Evolutionary conservation across 2,329 filamentous ascomycete species (phyloP).

Genomic region (Trichoderma polysporum): DNA sequence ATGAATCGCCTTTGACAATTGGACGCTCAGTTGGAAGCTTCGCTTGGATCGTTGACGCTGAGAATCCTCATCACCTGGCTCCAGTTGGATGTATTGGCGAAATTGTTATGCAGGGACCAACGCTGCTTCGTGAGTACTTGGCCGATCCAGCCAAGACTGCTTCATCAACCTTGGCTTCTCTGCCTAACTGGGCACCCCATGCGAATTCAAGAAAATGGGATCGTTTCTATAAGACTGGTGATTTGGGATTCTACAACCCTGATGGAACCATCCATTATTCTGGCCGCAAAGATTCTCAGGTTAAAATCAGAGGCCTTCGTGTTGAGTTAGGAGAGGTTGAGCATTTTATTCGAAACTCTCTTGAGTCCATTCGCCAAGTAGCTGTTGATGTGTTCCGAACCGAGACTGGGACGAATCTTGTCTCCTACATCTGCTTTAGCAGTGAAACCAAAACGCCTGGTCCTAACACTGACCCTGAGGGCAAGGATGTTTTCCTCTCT

Average conservation of each 20-base stretch:
- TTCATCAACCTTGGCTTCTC: neutral
- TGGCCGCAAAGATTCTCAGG: constrained; percentile 19
- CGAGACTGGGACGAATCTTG: neutral
- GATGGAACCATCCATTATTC: constrained; percentile 10
- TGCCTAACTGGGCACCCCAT: constrained; percentile 13
- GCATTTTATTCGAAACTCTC: neutral
- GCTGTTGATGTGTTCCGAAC: constrained; percentile 16
- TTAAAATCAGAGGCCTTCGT: constrained; percentile 21
- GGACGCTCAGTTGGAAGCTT: constrained; percentile 13
- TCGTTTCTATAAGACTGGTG: constrained; percentile 17
- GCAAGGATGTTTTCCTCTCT: neutral
- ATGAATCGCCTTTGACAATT: constrained; percentile 18
- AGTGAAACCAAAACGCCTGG: neutral
- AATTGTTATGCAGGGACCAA: constrained; percentile 19
- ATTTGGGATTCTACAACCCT: constrained; percentile 7
- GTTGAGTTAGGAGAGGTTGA: constrained; percentile 20
- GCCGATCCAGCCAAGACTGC: constrained; percentile 14
- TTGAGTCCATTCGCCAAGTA: neutral
- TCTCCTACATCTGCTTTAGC: constrained; percentile 17
- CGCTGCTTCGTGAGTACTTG: constrained; percentile 18
- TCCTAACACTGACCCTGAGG: neutral
- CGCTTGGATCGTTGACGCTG: constrained; percentile 13
- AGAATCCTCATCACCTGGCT: constrained; percentile 3
- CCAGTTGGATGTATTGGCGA: constrained; percentile 19
- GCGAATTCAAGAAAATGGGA: neutral